Conservation (phyloP, 2,329 filamentous ascomycete species). For the Ophiostoma australiae region DNA sequence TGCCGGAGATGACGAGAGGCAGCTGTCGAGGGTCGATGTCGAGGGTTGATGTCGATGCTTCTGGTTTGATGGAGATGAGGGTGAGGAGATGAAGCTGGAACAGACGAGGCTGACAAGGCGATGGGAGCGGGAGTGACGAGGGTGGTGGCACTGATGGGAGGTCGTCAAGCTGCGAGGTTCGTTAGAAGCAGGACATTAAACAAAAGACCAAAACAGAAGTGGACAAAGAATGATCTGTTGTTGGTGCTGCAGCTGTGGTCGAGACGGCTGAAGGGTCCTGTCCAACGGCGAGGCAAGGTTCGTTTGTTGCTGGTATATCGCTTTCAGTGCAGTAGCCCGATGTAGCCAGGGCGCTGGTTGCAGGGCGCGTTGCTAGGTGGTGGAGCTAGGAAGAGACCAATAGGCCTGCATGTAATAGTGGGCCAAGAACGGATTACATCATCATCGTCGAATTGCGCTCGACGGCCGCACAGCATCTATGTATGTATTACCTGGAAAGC, state of each 20-base stretch:
- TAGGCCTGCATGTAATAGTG: background rate
- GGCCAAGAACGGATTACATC: background rate
- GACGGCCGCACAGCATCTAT: background rate
- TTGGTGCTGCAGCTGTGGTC: background rate
- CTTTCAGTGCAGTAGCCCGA: background rate
- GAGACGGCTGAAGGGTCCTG: background rate
- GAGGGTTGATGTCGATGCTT: background rate
- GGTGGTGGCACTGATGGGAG: background rate
- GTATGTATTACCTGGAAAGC: no score
- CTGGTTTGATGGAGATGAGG: background rate
- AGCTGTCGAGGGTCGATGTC: background rate
- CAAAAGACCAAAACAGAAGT: background rate
- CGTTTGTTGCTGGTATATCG: conserved; percentile 2
- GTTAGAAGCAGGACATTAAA: background rate
- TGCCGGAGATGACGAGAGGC: background rate
- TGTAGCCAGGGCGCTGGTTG: conserved; percentile 4
- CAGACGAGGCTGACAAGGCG: background rate
- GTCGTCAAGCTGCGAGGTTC: background rate
- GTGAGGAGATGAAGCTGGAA: background rate
- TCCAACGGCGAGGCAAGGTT: background rate
- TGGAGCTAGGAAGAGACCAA: background rate
- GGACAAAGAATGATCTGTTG: background rate
- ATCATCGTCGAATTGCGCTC: background rate
- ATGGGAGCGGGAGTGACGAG: background rate
- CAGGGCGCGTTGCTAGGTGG: background rate